Evolutionary conservation across 179 eudicot genomes (phyloP).

Genomic region (Spinacia oleracea): DNA sequence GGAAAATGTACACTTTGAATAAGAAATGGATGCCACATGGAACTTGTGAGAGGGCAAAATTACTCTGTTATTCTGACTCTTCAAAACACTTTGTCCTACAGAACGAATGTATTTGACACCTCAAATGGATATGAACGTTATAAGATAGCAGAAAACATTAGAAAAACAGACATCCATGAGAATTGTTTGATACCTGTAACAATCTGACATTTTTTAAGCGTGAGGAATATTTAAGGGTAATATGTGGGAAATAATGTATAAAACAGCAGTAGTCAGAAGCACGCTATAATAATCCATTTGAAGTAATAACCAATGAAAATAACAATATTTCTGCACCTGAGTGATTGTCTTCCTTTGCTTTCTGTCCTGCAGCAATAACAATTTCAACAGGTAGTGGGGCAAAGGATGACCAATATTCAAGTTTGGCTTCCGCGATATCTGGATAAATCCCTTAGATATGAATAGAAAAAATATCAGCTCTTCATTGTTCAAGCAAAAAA

Average conservation of each 20-base stretch:
- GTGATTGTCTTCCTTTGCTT: slow-evolving; percentile 60
- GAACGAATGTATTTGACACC: background rate
- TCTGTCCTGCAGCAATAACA: slow-evolving; percentile 80
- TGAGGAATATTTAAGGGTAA: too few relatives aligned
- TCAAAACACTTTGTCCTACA: too few relatives aligned
- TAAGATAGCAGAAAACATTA: background rate
- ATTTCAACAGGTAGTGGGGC: slow-evolving; percentile 78
- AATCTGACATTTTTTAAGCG: background rate
- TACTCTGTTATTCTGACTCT: background rate
- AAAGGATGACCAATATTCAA: slow-evolving; percentile 85
- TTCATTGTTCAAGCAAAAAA: background rate
- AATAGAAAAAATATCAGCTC: slow-evolving; percentile 12
- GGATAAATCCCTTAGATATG: slow-evolving; percentile 63
- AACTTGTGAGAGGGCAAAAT: background rate
- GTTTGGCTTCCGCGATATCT: slow-evolving; percentile 75
- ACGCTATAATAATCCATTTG: background rate
- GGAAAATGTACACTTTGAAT: background rate
- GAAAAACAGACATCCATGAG: background rate
- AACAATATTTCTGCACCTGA: slow-evolving; percentile 35
- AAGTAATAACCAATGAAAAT: slow-evolving; percentile 6
- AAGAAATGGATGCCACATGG: background rate
- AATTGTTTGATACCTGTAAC: background rate
- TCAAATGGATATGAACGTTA: background rate
- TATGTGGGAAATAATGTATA: background rate
- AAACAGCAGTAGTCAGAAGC: background rate